Percentiles rank a stretch among this genome's conserved stretches.
Conservation (phyloP, 164 flowering plant genomes). For the Tinospora cordifolia region DNA sequence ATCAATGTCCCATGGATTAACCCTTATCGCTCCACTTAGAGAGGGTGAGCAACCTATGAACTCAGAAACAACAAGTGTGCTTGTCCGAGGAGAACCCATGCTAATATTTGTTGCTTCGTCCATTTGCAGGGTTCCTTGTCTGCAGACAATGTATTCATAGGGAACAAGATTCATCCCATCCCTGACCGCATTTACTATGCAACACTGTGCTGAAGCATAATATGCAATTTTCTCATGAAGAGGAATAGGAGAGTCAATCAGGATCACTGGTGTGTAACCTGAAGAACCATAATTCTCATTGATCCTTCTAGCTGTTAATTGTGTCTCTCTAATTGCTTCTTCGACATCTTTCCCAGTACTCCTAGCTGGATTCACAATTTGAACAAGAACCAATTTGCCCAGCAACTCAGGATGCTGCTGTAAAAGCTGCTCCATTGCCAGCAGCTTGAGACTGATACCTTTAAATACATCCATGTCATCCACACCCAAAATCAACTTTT, state of each 20-base stretch:
- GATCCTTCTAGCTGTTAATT: conserved; percentile 46
- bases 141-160: conserved; percentile 65
- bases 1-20: conserved; percentile 76
- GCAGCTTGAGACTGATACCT: conserved; percentile 63
- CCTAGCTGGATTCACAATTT: conserved; percentile 77
- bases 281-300: conserved; percentile 51
- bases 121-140: conserved; percentile 52
- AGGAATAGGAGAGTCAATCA: conserved; percentile 60
- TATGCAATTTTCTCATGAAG: conserved; percentile 64
- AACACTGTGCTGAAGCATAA: conserved; percentile 69
- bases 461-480: conserved; percentile 90
- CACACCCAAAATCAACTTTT: conserved; percentile 55
- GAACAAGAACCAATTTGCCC: conserved; percentile 58
- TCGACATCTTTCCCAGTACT: conserved; percentile 74
- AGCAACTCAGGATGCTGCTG: conserved; percentile 36
- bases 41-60: conserved; percentile 85
- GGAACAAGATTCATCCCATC: conserved; percentile 89
- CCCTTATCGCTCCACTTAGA: conserved; percentile 75
- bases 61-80: conserved; percentile 78
- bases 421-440: conserved; percentile 67
- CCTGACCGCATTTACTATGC: conserved; percentile 79
- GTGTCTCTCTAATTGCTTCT: conserved; percentile 61
- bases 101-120: conserved; percentile 36
- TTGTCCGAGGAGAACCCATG: conserved; percentile 36
- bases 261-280: conserved; percentile 45